A percentile compares a stretch with the other conserved stretches of the same genome.
Conservation (phyloP, 768 basidiomycete species). For the Tricholomella constricta region DNA sequence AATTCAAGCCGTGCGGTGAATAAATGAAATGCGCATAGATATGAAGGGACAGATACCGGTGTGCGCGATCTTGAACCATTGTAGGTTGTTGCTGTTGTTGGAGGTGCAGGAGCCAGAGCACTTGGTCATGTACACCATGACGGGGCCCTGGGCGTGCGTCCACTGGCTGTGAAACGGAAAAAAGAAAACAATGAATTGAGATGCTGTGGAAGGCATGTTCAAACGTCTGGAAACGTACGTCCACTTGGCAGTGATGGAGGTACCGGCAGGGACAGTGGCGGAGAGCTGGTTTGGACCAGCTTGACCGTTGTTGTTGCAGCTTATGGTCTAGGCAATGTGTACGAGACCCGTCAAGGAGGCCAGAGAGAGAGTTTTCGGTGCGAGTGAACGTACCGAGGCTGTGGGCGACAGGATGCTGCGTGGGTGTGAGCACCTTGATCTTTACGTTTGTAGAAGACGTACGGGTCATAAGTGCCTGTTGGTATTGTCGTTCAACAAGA, state of each 20-base stretch:
- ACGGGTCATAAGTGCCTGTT: slow-evolving; percentile 36
- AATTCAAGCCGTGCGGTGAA: too few relatives aligned
- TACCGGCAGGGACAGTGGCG: slow-evolving; percentile 36
- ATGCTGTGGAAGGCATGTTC: background rate
- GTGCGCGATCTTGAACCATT: slow-evolving; percentile 42
- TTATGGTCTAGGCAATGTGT: slow-evolving; percentile 30
- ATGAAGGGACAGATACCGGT: too few relatives aligned
- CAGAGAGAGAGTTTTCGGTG: too few relatives aligned
- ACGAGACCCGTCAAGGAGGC: too few relatives aligned
- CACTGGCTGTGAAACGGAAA: slow-evolving; percentile 25
- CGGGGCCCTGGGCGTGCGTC: slow-evolving; percentile 37
- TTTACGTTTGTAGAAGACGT: slow-evolving; percentile 6
- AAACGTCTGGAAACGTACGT: slow-evolving; percentile 16
- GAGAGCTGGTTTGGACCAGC: slow-evolving; percentile 31
- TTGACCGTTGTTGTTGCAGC: slow-evolving; percentile 40
- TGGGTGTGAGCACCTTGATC: background rate
- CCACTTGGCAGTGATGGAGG: slow-evolving; percentile 37
- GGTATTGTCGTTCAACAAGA: background rate
- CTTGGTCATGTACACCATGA: slow-evolving; percentile 40
- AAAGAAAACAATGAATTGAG: too few relatives aligned
- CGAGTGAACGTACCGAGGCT: slow-evolving; percentile 16
- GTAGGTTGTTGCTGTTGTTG: slow-evolving; percentile 31
- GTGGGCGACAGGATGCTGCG: slow-evolving; percentile 27
- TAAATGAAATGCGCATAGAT: too few relatives aligned
- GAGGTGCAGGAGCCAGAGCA: slow-evolving; percentile 34